Percentiles rank a stretch among this genome's conserved stretches.
Evolutionary conservation across 371 early-diverging fungal species (phyloP).

Genomic region (Mucor circinelloides): DNA sequence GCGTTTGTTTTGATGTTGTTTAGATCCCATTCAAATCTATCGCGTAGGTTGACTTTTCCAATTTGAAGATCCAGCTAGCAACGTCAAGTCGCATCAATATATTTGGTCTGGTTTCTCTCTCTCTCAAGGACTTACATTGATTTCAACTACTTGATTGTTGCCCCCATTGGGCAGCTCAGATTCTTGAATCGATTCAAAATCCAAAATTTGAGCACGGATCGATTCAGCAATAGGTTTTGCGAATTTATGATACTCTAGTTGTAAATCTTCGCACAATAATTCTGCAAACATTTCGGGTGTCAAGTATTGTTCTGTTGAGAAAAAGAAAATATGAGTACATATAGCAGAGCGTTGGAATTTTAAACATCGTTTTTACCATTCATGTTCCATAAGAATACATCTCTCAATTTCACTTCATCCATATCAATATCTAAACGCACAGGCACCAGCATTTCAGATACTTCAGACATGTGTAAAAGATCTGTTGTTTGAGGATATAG

Average conservation of each 20-base stretch:
- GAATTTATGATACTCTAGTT: slow-evolving; percentile 56
- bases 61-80: slow-evolving; percentile 81
- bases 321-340: neutral
- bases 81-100: neutral
- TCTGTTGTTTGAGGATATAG: slow-evolving; percentile 21
- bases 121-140: slow-evolving; percentile 28
- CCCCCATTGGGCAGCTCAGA: slow-evolving; percentile 30
- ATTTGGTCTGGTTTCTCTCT: neutral
- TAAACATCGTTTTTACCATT: too few species aligned
- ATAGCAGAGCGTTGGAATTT: too few species aligned
- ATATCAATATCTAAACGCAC: slow-evolving; percentile 81
- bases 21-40: slow-evolving; percentile 92
- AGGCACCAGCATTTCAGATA: slow-evolving; percentile 72
- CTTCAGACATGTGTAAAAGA: slow-evolving; percentile 55
- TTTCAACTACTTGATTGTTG: slow-evolving; percentile 28
- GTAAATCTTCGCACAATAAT: slow-evolving; percentile 83
- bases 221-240: slow-evolving; percentile 73
- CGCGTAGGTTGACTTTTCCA: slow-evolving; percentile 77
- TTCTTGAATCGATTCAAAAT: slow-evolving; percentile 44
- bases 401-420: slow-evolving; percentile 73
- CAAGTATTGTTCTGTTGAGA: slow-evolving; percentile 64
- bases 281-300: slow-evolving; percentile 93
- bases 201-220: slow-evolving; percentile 61
- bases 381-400: slow-evolving; percentile 85
- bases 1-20: slow-evolving; percentile 49